Evolutionary conservation across 2,329 filamentous ascomycete species (phyloP), one percentile per base, ranked within the genome.

Genomic region (Tolypocladium guangdongense): DNA sequence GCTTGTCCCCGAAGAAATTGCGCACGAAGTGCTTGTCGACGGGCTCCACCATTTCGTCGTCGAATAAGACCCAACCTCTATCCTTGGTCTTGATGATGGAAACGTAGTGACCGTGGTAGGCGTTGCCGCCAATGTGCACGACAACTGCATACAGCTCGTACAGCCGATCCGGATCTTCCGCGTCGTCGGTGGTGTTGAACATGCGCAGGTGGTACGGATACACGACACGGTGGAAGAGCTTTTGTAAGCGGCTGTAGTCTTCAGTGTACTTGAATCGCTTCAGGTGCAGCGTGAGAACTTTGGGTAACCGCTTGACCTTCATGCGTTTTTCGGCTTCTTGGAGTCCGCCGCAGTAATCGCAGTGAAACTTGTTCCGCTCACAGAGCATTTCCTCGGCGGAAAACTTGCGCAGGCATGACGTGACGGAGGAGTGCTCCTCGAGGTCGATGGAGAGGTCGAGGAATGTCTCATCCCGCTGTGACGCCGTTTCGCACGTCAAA

Each of bases 181-280:
- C 90, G 56, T 97, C 92, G 58, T 96, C 90, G 24, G 92, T 96
- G 0, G 93, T 97, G 71, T 97, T 97, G 74, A 97, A 96, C 66
- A 99, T 83, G 53, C 93, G 89, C 43, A 99, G 78, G 65, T 99
- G 89, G 66, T 96, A 99, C 0, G 93, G 93, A 66, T 99, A 99
- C 6, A 96, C 90, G 16, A 99, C 93, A 45, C 92, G 82, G 68
- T 99, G 92, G 67, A 97, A 97, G 45, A 99, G 80, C 71, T 99
- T 99, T 68, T 97, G 91, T 57, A 99, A 74, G 52, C 91, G 83
- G 59, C 91, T 93, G 64, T 95, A 82, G 68, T 97, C 92, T 66
- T 97, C 93, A 2, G 92, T 96, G 66, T 96, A 99, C 72, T 97
- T 97, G 77, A 99, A 99, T 54, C 93, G 83, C 72, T 99, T 99